These are phyloP conservation scores for Fraxinus dipetala DNA, from an alignment of 305 asterid species.

Conservation along the genomic window DNA sequence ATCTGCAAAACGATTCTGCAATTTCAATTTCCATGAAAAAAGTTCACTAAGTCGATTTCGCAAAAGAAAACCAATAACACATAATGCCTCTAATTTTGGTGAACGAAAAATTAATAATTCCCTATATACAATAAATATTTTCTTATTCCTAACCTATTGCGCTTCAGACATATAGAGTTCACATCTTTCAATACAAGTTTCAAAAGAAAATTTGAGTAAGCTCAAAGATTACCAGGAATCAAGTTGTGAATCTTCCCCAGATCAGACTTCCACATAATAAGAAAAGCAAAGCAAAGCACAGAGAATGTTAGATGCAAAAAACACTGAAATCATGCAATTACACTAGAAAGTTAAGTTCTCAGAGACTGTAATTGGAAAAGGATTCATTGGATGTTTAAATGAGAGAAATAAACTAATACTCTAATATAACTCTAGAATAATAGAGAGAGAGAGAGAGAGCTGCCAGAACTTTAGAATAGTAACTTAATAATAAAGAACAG, in stretches of 20 bases:
- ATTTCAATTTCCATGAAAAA: not conserved
- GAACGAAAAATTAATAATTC: not conserved
- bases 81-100: not conserved
- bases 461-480: not conserved
- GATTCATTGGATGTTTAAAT: not conserved
- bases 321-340: conserved; percentile 7
- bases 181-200: not conserved
- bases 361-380: not conserved
- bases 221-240: conserved; percentile 55
- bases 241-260: conserved; percentile 55
- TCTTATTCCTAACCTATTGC: not conserved
- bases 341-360: not conserved
- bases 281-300: conserved; percentile 27
- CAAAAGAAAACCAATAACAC: not conserved
- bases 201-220: not conserved
- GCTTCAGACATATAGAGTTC: not conserved
- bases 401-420: not conserved
- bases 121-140: not conserved
- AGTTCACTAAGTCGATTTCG: not conserved
- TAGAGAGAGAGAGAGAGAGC: not conserved
- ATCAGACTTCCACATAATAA: conserved; percentile 64
- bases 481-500: not conserved
- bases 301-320: conserved; percentile 24
- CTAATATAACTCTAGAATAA: not conserved
- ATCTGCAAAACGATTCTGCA: not conserved